Conservation (phyloP, 768 basidiomycete species). For the Boletus rex-veris region DNA sequence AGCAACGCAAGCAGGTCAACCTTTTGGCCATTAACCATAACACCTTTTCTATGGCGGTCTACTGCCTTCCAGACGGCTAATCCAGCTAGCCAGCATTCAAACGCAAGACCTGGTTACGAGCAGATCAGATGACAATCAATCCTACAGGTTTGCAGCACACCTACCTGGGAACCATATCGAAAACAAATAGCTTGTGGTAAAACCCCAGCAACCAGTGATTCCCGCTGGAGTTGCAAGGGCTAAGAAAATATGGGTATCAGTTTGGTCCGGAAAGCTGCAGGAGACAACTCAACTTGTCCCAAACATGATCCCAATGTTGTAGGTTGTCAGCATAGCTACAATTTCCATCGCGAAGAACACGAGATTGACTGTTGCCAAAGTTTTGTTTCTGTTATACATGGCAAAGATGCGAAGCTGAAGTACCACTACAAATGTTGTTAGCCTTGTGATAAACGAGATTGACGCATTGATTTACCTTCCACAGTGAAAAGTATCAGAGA, state of each 20-base stretch:
- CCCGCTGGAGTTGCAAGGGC: not conserved
- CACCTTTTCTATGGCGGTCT: not conserved
- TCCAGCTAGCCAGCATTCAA: not conserved
- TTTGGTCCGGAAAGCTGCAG: not conserved
- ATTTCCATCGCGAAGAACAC: not conserved
- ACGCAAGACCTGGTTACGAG: not conserved
- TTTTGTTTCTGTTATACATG: not conserved
- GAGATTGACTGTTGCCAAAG: not conserved
- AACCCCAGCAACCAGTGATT: not conserved
- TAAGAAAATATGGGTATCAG: not conserved
- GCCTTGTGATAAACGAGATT: not conserved
- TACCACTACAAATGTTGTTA: not conserved
- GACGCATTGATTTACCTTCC: not conserved
- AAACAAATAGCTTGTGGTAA: not conserved
- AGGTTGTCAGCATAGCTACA: not conserved
- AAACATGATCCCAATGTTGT: not conserved
- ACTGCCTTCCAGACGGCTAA: not conserved
- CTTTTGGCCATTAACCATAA: not conserved
- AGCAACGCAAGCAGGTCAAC: not conserved
- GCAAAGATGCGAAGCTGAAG: not conserved
- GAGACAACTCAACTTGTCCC: not conserved
- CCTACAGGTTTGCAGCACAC: not conserved
- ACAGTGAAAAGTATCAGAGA: not conserved
- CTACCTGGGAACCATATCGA: constrained; percentile 1
- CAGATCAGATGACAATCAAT: too few relatives aligned